These are phyloP conservation scores for Scytalidium lignicola DNA, from an alignment of 2,329 filamentous ascomycete species.

Conservation along the genomic window DNA sequence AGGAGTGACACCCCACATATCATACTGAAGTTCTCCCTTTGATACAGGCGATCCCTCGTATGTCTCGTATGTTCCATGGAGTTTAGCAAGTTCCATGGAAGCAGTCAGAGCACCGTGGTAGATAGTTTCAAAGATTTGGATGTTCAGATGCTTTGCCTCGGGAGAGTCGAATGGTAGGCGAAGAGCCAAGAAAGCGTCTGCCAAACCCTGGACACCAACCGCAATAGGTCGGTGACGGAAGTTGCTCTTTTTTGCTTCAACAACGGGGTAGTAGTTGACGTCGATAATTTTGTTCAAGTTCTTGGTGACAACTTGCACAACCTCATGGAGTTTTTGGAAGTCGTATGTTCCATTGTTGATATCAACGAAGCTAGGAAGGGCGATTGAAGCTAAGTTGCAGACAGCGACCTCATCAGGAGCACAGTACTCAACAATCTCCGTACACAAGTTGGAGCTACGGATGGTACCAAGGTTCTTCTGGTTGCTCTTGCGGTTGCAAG, in stretches of 20 bases:
- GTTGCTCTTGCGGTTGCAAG: slow-evolving; percentile 98
- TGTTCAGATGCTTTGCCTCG: slow-evolving; percentile 90
- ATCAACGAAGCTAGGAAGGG: slow-evolving; percentile 87
- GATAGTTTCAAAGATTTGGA: slow-evolving; percentile 98
- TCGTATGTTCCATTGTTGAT: slow-evolving; percentile 80
- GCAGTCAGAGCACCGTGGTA: slow-evolving; percentile 93
- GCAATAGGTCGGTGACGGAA: slow-evolving; percentile 95
- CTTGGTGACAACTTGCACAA: slow-evolving; percentile 83
- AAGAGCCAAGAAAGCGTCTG: slow-evolving; percentile 94
- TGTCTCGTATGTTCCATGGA: slow-evolving; percentile 78
- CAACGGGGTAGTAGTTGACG: slow-evolving; percentile 96
- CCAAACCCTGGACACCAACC: slow-evolving; percentile 94
- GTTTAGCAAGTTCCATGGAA: slow-evolving; percentile 79
- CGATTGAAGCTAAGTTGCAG: slow-evolving; percentile 93
- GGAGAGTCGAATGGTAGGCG: slow-evolving; percentile 96
- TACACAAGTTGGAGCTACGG: slow-evolving; percentile 97
- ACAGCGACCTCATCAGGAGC: slow-evolving; percentile 97
- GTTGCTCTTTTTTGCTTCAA: slow-evolving; percentile 91
- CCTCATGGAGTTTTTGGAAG: slow-evolving; percentile 95
- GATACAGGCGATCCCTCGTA: slow-evolving; percentile 94
- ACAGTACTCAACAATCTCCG: slow-evolving; percentile 96
- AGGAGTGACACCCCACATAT: slow-evolving; percentile 96
- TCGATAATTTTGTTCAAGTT: slow-evolving; percentile 99
- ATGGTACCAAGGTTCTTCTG: slow-evolving; percentile 99
- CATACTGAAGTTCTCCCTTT: slow-evolving; percentile 92